These are phyloP conservation scores for Zelonia costaricensis DNA, from an alignment of 208 protist genomes.

Conservation along the genomic window DNA sequence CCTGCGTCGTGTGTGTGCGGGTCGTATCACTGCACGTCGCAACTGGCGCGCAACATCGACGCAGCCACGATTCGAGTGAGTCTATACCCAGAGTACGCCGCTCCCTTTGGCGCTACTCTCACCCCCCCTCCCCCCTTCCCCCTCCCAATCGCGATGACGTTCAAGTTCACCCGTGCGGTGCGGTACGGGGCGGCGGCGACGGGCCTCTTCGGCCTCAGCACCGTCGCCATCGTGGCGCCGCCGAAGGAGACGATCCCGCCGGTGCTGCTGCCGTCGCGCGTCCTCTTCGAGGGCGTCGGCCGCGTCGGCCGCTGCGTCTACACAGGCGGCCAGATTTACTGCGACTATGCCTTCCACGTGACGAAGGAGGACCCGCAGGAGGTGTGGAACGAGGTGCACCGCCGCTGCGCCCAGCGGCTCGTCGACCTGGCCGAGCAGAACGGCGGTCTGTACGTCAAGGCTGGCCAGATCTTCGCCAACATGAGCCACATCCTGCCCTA, in stretches of 20 bases:
- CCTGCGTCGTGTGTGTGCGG: background rate
- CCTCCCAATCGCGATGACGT: slow-evolving; percentile 6
- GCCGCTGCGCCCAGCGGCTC: slow-evolving; percentile 71
- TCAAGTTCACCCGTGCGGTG: slow-evolving; percentile 12
- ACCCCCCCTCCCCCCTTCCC: background rate
- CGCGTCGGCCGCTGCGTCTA: slow-evolving; percentile 76
- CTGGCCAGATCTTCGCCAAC: slow-evolving; percentile 94
- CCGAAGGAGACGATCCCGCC: slow-evolving; percentile 72
- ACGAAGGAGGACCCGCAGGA: slow-evolving; percentile 38
- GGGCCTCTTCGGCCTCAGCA: slow-evolving; percentile 24
- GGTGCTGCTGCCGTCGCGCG: slow-evolving; percentile 60
- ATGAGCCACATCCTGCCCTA: slow-evolving; percentile 92
- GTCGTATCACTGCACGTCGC: background rate
- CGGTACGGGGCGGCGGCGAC: slow-evolving; percentile 27
- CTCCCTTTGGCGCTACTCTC: no score
- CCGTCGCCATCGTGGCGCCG: slow-evolving; percentile 45
- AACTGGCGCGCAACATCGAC: no score
- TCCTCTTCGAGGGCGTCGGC: slow-evolving; percentile 80
- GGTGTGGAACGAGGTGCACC: slow-evolving; percentile 77
- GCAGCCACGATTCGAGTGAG: no score
- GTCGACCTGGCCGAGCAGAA: slow-evolving; percentile 81
- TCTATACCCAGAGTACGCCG: no score
- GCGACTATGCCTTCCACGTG: slow-evolving; percentile 76
- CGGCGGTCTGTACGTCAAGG: slow-evolving; percentile 95
- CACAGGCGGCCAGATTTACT: slow-evolving; percentile 61